A percentile compares a stretch with the other conserved stretches of the same genome.
Conservation (phyloP, 1,284 basidiomycete genomes). For the Agroathelia rolfsii region DNA sequence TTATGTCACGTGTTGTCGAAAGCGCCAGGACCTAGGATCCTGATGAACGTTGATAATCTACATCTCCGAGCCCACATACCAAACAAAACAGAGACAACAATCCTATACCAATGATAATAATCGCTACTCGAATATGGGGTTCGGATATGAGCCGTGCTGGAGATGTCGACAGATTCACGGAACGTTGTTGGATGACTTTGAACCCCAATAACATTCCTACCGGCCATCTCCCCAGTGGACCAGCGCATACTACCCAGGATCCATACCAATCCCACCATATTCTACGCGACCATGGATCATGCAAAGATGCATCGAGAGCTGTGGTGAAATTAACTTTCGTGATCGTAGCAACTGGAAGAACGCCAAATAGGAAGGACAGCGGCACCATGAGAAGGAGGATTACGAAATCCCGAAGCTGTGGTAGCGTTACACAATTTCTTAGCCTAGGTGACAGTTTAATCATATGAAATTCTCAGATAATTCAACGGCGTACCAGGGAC, state of each 20-base stretch:
- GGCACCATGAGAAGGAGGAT: conserved; percentile 27
- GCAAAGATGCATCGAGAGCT: conserved; percentile 26
- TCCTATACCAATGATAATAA: conserved; percentile 20
- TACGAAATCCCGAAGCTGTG: conserved; percentile 33
- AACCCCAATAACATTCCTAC: conserved; percentile 34
- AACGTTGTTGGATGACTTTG: conserved; percentile 18
- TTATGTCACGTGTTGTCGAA: conserved; percentile 18
- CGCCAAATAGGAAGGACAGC: conserved; percentile 21
- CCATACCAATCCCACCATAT: conserved; percentile 41
- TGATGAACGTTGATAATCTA: not conserved
- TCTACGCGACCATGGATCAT: conserved; percentile 23
- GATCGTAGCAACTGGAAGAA: conserved; percentile 24
- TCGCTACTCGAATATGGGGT: conserved; percentile 29
- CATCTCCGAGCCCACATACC: conserved; percentile 20
- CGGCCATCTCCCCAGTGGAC: conserved; percentile 36
- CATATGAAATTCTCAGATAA: conserved; percentile 4
- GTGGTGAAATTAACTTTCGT: conserved; percentile 22
- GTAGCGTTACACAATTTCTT: conserved; percentile 38
- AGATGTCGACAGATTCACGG: conserved; percentile 7
- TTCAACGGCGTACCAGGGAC: conserved; percentile 33
- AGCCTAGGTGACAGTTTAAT: conserved; percentile 21
- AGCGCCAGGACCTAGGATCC: conserved; percentile 20
- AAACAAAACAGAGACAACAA: conserved; percentile 27
- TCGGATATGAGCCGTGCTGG: conserved; percentile 24
- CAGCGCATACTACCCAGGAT: conserved; percentile 39